phyloP scores from a whole-genome alignment of 805 yeast genomes.

The Yamadazyma takamatsuzukensis region DNA sequence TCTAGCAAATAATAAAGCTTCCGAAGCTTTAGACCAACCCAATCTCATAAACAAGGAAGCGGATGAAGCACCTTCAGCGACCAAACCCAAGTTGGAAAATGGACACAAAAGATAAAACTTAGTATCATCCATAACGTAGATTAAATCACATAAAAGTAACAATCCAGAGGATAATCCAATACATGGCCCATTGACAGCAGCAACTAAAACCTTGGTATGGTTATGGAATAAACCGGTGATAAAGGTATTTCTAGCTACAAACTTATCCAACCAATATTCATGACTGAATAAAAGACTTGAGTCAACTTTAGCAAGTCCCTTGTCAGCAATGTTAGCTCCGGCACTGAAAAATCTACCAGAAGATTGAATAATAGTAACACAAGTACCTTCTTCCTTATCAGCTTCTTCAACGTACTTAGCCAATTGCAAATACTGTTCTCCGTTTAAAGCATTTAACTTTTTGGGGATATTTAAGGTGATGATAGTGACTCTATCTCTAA shows the following conservation, averaged over 20 bases:
- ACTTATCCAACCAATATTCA: slow-evolving; percentile 50
- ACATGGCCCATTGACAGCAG: slow-evolving; percentile 84
- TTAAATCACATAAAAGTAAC: slow-evolving; percentile 70
- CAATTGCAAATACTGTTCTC: slow-evolving; percentile 58
- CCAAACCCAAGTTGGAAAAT: slow-evolving; percentile 77
- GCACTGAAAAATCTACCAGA: slow-evolving; percentile 77
- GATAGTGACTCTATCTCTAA: slow-evolving; percentile 47
- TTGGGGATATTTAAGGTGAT: slow-evolving; percentile 65
- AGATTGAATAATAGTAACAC: slow-evolving; percentile 63
- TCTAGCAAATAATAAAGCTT: slow-evolving; percentile 66
- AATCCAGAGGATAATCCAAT: slow-evolving; percentile 75
- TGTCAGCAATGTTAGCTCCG: slow-evolving; percentile 69
- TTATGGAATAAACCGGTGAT: slow-evolving; percentile 64
- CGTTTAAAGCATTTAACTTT: slow-evolving; percentile 63
- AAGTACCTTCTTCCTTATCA: slow-evolving; percentile 55
- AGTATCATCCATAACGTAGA: slow-evolving; percentile 60
- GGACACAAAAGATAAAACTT: slow-evolving; percentile 65
- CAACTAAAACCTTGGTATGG: slow-evolving; percentile 67
- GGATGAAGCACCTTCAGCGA: slow-evolving; percentile 76
- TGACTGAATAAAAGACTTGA: slow-evolving; percentile 30
- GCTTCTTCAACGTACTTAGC: slow-evolving; percentile 61
- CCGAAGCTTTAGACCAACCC: slow-evolving; percentile 70
- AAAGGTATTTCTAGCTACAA: slow-evolving; percentile 68
- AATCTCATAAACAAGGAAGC: slow-evolving; percentile 64
- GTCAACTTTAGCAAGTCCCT: slow-evolving; percentile 26